phyloP scores from a whole-genome alignment of 2,329 filamentous ascomycete species.

The Pezicula carpinea region DNA sequence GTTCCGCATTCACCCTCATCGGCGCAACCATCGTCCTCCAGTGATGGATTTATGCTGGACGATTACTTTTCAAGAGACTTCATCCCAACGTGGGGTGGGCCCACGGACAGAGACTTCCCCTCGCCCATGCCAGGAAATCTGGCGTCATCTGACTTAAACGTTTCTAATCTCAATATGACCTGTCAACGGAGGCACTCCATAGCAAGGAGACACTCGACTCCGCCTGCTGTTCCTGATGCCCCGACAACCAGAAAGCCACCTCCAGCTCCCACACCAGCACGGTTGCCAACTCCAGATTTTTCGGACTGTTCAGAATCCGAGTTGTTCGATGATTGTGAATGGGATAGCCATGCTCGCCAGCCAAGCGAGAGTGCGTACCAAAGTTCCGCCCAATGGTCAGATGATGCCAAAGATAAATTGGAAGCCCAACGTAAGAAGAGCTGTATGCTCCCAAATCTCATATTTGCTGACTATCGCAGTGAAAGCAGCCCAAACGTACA shows the following conservation, averaged over 20 bases:
- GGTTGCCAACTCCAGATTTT: constrained; percentile 22
- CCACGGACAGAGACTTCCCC: no score
- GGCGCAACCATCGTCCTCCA: no score
- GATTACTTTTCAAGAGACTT: no score
- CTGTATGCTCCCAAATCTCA: background rate
- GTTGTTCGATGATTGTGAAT: no score
- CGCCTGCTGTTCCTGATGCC: constrained; percentile 10
- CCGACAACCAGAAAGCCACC: constrained; percentile 12
- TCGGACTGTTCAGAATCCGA: no score
- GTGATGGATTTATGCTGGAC: no score
- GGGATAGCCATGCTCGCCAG: no score
- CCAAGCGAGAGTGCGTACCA: constrained; percentile 7
- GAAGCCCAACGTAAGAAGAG: constrained; percentile 9
- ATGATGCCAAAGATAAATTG: constrained; percentile 7
- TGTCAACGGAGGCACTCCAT: background rate
- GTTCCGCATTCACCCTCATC: no score
- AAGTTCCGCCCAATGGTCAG: background rate
- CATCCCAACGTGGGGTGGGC: no score
- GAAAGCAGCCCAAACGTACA: constrained; percentile 9
- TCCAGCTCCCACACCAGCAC: constrained; percentile 17
- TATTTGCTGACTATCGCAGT: constrained; percentile 13
- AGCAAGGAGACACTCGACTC: background rate
- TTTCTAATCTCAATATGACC: background rate
- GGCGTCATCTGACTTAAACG: no score
- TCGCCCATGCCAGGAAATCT: no score